phyloP scores from a whole-genome alignment of 2,329 filamentous ascomycete genomes.

The Calonectria hawksworthii region DNA sequence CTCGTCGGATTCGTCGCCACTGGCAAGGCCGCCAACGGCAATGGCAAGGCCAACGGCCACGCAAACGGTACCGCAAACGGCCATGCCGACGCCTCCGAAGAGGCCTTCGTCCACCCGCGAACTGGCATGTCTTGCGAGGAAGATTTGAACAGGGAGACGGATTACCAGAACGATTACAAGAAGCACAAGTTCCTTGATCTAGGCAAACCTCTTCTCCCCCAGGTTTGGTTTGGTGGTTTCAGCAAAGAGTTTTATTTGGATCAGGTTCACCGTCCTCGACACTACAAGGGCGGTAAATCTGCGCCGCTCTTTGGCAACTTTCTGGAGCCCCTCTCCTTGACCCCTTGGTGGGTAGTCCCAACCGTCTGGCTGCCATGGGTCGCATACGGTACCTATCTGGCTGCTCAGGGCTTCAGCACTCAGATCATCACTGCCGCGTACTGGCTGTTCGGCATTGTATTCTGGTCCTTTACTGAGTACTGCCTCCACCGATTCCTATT shows the following conservation, averaged over 20 bases:
- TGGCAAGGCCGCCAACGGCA: conserved; percentile 63
- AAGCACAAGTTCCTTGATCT: conserved; percentile 95
- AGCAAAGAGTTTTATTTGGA: conserved; percentile 96
- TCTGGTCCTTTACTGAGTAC: conserved; percentile 96
- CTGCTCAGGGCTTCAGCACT: conserved; percentile 71
- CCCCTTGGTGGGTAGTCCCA: conserved; percentile 93
- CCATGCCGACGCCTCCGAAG: conserved; percentile 45
- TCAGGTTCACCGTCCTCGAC: conserved; percentile 93
- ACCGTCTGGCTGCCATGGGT: conserved; percentile 87
- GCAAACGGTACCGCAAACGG: conserved; percentile 49
- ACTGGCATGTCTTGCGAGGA: conserved; percentile 94
- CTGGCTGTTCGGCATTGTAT: conserved; percentile 77
- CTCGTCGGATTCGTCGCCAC: conserved; percentile 84
- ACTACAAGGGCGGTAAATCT: conserved; percentile 94
- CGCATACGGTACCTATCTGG: conserved; percentile 77
- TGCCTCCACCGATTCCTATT: conserved; percentile 90
- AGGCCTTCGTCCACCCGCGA: conserved; percentile 63
- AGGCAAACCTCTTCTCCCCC: conserved; percentile 84
- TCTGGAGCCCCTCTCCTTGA: conserved; percentile 96
- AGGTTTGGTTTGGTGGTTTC: conserved; percentile 91
- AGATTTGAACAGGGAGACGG: conserved; percentile 89
- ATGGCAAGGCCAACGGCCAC: conserved; percentile 49
- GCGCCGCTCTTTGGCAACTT: conserved; percentile 98
- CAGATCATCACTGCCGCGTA: conserved; percentile 67
- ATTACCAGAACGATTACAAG: conserved; percentile 81